Percentiles rank a stretch among this genome's conserved stretches.
Conservation (phyloP, 768 basidiomycete species). For the Rhodocollybia butyracea region DNA sequence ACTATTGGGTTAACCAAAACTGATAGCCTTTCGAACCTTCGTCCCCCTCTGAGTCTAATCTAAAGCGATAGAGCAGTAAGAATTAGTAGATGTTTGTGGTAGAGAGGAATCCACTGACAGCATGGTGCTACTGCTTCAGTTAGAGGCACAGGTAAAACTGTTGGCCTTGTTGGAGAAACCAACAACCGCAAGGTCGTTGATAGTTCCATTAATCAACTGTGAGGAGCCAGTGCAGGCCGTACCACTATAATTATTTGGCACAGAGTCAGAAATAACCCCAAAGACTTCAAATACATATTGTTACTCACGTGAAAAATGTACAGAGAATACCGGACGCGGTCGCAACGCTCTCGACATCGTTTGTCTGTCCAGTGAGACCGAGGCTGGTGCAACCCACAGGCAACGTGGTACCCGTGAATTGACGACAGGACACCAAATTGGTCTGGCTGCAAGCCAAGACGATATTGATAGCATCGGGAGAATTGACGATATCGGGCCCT, state of each 20-base stretch:
- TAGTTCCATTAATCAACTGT: slow-evolving; percentile 13
- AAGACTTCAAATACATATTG: background rate
- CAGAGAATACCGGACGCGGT: slow-evolving; percentile 8
- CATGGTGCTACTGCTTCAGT: background rate
- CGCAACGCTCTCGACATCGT: slow-evolving; percentile 7
- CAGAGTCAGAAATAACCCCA: background rate
- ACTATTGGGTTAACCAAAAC: no score
- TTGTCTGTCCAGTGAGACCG: slow-evolving; percentile 11
- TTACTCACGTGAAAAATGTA: slow-evolving; percentile 14
- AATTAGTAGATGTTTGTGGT: no score
- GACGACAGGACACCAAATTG: slow-evolving; percentile 11
- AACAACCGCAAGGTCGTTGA: slow-evolving; percentile 12
- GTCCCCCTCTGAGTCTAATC: no score
- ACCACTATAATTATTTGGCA: slow-evolving; percentile 5
- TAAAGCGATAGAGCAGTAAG: no score
- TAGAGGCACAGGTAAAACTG: slow-evolving; percentile 13
- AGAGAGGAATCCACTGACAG: background rate
- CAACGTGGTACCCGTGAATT: slow-evolving; percentile 11
- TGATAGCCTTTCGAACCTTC: no score
- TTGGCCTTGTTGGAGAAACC: slow-evolving; percentile 12
- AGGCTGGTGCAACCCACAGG: slow-evolving; percentile 15
- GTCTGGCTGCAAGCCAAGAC: slow-evolving; percentile 9
- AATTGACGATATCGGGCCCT: background rate
- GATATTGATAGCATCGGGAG: slow-evolving; percentile 6
- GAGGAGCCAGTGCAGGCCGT: slow-evolving; percentile 11